phyloP scores from a whole-genome alignment of 352 stramenopile species.

The Globisporangium splendens region DNA sequence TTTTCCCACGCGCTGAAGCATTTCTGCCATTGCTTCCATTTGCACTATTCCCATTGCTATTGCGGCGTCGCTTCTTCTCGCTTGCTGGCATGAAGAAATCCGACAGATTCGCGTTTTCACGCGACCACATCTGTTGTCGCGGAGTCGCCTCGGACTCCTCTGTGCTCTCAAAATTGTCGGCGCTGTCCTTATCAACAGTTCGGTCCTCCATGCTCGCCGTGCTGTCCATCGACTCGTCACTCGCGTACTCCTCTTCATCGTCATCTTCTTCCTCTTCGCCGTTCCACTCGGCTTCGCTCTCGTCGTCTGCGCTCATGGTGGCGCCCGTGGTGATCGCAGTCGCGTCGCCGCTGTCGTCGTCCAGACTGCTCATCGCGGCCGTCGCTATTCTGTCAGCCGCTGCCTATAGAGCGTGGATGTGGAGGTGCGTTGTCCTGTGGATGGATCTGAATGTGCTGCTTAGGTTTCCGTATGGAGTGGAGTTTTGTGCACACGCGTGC shows the following conservation, averaged over 20 bases:
- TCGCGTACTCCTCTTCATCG: conserved; percentile 14
- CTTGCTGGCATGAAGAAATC: background rate
- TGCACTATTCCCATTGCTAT: conserved; percentile 6
- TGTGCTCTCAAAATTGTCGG: conserved; percentile 9
- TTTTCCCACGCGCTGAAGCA: background rate
- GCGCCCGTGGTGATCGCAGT: background rate
- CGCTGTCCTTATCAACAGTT: conserved; percentile 15
- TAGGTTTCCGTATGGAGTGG: no score
- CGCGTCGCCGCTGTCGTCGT: background rate
- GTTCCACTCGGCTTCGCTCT: conserved; percentile 26
- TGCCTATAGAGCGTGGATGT: background rate
- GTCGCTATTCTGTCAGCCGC: background rate
- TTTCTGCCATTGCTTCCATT: background rate
- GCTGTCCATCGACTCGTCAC: conserved; percentile 19
- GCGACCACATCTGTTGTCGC: conserved; percentile 9
- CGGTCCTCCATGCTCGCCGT: conserved; percentile 10
- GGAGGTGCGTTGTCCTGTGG: no score
- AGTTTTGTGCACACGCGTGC: no score
- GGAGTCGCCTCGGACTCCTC: background rate
- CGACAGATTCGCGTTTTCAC: conserved; percentile 1
- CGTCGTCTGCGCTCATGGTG: conserved; percentile 7
- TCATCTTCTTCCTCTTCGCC: conserved; percentile 20
- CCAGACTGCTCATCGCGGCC: background rate
- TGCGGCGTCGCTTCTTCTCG: background rate
- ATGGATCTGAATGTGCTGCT: no score